phyloP scores from a whole-genome alignment of 108 stramenopile species.

The Schizochytrium sp. region DNA sequence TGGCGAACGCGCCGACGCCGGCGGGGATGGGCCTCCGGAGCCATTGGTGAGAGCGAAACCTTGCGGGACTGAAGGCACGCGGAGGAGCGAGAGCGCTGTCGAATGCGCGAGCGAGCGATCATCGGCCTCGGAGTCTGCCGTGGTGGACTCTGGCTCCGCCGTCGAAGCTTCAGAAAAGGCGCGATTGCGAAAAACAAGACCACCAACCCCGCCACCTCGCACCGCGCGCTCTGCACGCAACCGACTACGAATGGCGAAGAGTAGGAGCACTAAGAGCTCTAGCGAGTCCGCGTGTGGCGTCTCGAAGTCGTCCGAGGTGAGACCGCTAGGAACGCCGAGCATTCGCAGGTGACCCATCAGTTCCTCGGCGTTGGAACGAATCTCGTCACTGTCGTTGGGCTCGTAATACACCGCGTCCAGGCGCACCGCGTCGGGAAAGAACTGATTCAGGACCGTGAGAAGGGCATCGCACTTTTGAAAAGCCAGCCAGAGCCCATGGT shows the following conservation, averaged over 20 bases:
- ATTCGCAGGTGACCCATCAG: neutral
- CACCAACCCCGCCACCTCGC: neutral
- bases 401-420: neutral
- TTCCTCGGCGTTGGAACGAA: neutral
- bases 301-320: neutral
- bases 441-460: neutral
- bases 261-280: neutral
- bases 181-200: neutral
- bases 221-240: neutral
- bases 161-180: neutral
- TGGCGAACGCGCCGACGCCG: neutral
- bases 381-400: neutral
- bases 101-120: neutral
- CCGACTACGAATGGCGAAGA: neutral
- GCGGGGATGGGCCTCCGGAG: no score
- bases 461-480: neutral
- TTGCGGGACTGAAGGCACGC: no score
- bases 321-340: neutral
- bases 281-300: neutral
- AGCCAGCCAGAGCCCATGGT: neutral
- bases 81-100: no score
- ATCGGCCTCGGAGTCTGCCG: neutral
- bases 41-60: no score
- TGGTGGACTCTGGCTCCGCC: neutral
- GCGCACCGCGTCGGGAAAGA: neutral